Evolutionary conservation across 2,329 filamentous ascomycete genomes (phyloP).

Genomic region (Cladorrhinum sp.): DNA sequence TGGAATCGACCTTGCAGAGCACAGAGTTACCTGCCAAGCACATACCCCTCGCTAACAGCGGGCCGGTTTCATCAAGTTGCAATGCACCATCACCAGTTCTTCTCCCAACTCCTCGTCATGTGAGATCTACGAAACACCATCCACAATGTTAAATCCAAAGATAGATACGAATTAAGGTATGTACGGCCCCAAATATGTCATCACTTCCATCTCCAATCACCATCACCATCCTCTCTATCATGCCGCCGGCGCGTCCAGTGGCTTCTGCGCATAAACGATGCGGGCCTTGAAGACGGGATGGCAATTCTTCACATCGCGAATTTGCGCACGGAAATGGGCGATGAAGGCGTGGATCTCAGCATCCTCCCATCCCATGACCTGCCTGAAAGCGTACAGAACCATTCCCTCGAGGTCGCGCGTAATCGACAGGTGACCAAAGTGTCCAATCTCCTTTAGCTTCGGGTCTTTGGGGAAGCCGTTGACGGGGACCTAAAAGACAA

Average conservation of each 20-base stretch:
- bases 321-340: constrained; percentile 19
- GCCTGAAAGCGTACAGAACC: constrained; percentile 7
- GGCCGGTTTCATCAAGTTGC: background rate
- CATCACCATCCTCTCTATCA: background rate
- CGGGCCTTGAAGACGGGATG: constrained; percentile 1
- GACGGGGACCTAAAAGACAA: constrained; percentile 26
- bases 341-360: constrained; percentile 20
- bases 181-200: background rate
- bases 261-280: constrained; percentile 4
- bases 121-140: background rate
- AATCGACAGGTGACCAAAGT: constrained; percentile 8
- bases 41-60: background rate
- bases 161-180: too few relatives aligned
- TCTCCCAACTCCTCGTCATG: background rate
- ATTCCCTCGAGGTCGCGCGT: constrained; percentile 15
- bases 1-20: too few relatives aligned
- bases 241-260: background rate
- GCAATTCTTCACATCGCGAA: constrained; percentile 16
- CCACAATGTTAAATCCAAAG: too few relatives aligned
- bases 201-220: background rate
- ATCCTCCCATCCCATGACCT: constrained; percentile 21
- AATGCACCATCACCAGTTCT: background rate
- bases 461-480: constrained; percentile 36
- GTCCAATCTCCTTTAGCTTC: constrained; percentile 31
- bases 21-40: background rate